Base-by-base conservation (phyloP, 352 stramenopile species). In the Blastocystis sp. region DNA sequence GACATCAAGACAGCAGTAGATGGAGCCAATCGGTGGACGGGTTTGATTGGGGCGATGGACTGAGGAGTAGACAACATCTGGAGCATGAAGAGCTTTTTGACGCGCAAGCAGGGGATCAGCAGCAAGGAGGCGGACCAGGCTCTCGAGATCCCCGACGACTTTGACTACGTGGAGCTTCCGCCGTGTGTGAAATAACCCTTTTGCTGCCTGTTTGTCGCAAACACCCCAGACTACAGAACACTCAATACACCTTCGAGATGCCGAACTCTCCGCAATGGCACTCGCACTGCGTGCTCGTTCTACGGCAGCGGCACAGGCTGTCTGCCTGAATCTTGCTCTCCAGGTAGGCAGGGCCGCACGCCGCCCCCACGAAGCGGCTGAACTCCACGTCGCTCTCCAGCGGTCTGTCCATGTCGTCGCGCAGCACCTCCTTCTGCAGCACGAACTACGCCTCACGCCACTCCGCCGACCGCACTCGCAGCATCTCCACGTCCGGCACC, bases 31-130 rank as follows among this genome's bases (percentile, higher is more conserved):
- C 60, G 76, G 10, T 87, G 76, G 76, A 87, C 76, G 40, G 76
- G 76, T 87, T 24, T 61, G 38, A 38, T 38, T 48, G 38, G 28
- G 11, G 7, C 21, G 24, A 59, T 76, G 28, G n/a, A 21, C 4
- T 79, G 19, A 52, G 7, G 19, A 21, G 11, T 78, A 87, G 76
- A 87, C 34, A 87, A 87, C 38, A 76, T 87, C 40, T 87, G 54
- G 40, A 87, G 60, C 28, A 45, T 87, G 63, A 87, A 76, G 4
- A 87, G 76, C 42, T 87, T 76, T 78, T 57, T 87, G n/a, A 52
- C 70, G 21, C 76, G 76, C 19, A 87, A 87, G 38, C 63, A 87
- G 28, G 76, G 76, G 0, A 76, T 76, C 17, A 69, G 40, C 19
- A 61, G 34, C 48, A 87, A 87, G 34, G 76, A 87, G n/a, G 76